Base-by-base conservation (phyloP, 1,139 yeast genomes). In the Candida labiduridarum region DNA sequence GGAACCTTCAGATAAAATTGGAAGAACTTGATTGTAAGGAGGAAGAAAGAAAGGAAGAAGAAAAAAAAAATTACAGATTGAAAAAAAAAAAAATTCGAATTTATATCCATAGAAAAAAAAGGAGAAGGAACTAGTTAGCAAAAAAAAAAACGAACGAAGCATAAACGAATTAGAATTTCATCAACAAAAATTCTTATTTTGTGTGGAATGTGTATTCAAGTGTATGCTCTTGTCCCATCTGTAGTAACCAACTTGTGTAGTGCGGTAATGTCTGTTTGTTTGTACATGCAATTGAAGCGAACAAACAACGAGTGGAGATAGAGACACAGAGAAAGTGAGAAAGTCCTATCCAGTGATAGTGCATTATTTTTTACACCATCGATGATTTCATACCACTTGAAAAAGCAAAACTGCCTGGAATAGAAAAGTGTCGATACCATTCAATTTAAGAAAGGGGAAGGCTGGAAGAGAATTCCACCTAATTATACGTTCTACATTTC, bases 391-490 rank as follows among this genome's bases (percentile, higher is more conserved):
- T 4, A 25, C 29, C 29, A 25, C 29, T 25, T 2, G 10, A 25
- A 2, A 25, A 25, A 4, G 10, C 10, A 25, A 25, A 25, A 25
- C 29, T 25, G 29, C 29, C 29, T 8, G 29, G 29, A 25, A 25
- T 25, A 25, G 29, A 10, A 38, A 38, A 38, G 29, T 38, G 31
- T 38, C 41, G 41, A 38, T 38, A 19, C 15, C 30, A 38, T 22
- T 38, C 41, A 22, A 38, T 22, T 38, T 38, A 38, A 38, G 41
- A 38, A 38, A 38, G 41, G 41, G 41, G 30, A 22, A n/a, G 3
- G 14, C 4, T 14, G n/a, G 30, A 4, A 38, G 15, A 38, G 27
- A n/a, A 22, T 25, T 25, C 29, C 29, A 25, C 10, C 29, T 25
- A 25, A 25, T 25, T 25, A 25, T 25, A 25, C 29, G 29, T 25